Conservation (phyloP, 1,284 basidiomycete genomes). For the Psilocybe mexicana region DNA sequence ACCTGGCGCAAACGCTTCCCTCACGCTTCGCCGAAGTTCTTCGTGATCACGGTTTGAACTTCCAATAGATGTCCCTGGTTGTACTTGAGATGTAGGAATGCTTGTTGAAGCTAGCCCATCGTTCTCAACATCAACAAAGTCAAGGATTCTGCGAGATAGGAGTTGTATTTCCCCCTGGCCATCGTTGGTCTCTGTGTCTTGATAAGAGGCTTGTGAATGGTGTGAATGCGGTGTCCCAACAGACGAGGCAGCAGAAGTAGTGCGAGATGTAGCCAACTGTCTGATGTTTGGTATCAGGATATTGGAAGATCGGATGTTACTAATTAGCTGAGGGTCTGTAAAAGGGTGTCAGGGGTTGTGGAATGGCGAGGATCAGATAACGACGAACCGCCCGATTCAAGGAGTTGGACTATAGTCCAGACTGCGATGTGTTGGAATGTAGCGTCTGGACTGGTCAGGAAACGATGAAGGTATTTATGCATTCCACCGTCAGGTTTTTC, state of each 20-base stretch:
- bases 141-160: constrained; percentile 82
- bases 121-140: constrained; percentile 76
- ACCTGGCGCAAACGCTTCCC: constrained; percentile 69
- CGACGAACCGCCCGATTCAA: constrained; percentile 84
- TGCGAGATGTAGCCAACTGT: constrained; percentile 74
- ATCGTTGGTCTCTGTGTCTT: constrained; percentile 80
- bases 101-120: constrained; percentile 63
- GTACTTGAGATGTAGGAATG: constrained; percentile 60
- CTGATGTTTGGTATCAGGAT: constrained; percentile 85
- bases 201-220: constrained; percentile 70
- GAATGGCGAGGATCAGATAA: background rate
- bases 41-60: constrained; percentile 69
- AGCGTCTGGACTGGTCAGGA: constrained; percentile 93
- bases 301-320: constrained; percentile 83
- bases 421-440: constrained; percentile 99
- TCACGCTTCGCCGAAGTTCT: constrained; percentile 75
- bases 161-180: constrained; percentile 88
- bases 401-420: constrained; percentile 96
- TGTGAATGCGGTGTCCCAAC: constrained; percentile 75
- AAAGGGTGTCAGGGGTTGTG: constrained; percentile 11
- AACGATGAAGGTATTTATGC: constrained; percentile 93
- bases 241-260: constrained; percentile 71
- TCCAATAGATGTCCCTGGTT: constrained; percentile 61
- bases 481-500: constrained; percentile 96
- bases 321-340: constrained; percentile 83